Percentiles rank a stretch among this genome's conserved stretches.
Conservation (phyloP, 1,284 basidiomycete species). For the Malassezia arunalokei region DNA sequence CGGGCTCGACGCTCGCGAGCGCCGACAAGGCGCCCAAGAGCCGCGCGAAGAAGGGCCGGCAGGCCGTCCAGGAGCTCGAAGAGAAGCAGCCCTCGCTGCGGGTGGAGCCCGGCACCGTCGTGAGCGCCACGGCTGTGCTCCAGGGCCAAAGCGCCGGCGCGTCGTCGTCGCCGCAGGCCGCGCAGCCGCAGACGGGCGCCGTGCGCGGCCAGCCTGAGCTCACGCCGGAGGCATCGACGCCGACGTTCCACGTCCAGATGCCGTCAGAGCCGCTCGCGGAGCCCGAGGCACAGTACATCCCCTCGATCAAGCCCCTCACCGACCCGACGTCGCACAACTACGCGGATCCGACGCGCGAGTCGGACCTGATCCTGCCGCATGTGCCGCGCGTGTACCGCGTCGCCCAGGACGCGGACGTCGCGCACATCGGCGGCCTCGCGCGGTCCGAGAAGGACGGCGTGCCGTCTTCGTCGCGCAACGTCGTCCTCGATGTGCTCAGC, state of each 20-base stretch:
- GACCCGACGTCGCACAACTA: slow-evolving; percentile 3
- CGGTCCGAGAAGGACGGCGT: not conserved
- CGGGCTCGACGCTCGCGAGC: slow-evolving; percentile 28
- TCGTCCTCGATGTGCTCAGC: not conserved
- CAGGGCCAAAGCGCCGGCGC: slow-evolving; percentile 18
- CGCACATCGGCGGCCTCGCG: slow-evolving; percentile 2
- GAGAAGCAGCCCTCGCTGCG: slow-evolving; percentile 19
- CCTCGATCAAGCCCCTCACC: slow-evolving; percentile 2
- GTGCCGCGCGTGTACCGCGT: slow-evolving; percentile 9
- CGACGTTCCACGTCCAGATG: slow-evolving; percentile 31
- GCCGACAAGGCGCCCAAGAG: not conserved
- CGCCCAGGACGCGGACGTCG: not conserved
- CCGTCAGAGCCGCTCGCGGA: slow-evolving; percentile 20
- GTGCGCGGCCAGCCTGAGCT: slow-evolving; percentile 24
- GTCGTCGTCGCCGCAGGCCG: slow-evolving; percentile 18
- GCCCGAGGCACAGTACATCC: slow-evolving; percentile 19
- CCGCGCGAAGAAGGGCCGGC: slow-evolving; percentile 14
- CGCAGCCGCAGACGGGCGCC: slow-evolving; percentile 13
- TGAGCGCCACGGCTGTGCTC: slow-evolving; percentile 20
- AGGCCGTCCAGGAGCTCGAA: slow-evolving; percentile 16
- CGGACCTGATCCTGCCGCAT: slow-evolving; percentile 6
- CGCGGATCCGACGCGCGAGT: slow-evolving; percentile 1
- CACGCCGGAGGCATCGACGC: slow-evolving; percentile 18
- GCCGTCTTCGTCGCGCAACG: not conserved
- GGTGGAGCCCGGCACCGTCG: slow-evolving; percentile 26